phyloP scores from a whole-genome alignment of 306 rosid species.

The Trichosanthes cucumerina region DNA sequence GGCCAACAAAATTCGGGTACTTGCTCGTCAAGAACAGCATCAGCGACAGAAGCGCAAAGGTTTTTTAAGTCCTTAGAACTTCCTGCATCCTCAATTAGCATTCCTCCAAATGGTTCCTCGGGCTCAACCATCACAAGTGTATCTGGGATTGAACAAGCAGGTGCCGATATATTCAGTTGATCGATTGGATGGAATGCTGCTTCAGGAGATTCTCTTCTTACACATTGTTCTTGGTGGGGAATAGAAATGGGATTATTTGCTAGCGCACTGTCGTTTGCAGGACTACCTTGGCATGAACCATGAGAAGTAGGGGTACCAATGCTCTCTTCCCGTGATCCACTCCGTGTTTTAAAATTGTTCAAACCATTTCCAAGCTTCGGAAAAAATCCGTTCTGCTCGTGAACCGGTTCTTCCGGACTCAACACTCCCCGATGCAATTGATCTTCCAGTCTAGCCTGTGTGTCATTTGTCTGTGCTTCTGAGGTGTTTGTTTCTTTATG shows the following conservation, averaged over 20 bases:
- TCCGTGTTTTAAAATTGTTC: constrained; percentile 33
- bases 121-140: constrained; percentile 29
- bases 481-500: constrained; percentile 29
- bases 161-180: not conserved
- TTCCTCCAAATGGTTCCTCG: constrained; percentile 53
- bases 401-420: constrained; percentile 24
- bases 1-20: constrained; percentile 42
- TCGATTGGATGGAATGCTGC: constrained; percentile 26
- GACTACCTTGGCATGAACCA: constrained; percentile 73
- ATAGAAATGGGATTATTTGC: constrained; percentile 29
- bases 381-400: constrained; percentile 18
- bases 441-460: constrained; percentile 25
- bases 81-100: constrained; percentile 60
- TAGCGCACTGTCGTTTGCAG: constrained; percentile 32
- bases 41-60: constrained; percentile 59
- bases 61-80: constrained; percentile 75
- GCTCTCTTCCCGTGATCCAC: constrained; percentile 64
- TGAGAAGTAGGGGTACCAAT: constrained; percentile 58
- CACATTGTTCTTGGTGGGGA: constrained; percentile 28
- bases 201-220: constrained; percentile 37
- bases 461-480: constrained; percentile 29
- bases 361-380: constrained; percentile 24
- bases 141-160: constrained; percentile 23
- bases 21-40: constrained; percentile 49
- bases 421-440: constrained; percentile 27